Evolutionary conservation across 495 filamentous ascomycete genomes (phyloP).

Genomic region (Friedmanniomyces simplex): DNA sequence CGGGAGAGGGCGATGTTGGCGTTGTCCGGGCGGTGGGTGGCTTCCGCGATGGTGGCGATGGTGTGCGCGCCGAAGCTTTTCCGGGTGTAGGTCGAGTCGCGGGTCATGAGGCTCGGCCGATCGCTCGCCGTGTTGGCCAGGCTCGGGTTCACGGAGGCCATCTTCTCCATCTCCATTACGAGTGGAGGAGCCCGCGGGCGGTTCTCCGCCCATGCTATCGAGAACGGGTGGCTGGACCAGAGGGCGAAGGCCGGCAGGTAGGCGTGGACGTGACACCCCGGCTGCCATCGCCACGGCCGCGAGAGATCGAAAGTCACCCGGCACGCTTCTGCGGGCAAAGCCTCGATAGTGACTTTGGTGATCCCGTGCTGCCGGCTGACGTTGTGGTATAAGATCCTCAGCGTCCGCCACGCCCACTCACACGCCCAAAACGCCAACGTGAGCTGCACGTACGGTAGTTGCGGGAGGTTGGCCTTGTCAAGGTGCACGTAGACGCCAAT

Average conservation of each 20-base stretch:
- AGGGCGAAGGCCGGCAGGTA: conserved; percentile 43
- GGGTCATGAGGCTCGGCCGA: conserved; percentile 1
- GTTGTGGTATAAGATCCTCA: conserved; percentile 28
- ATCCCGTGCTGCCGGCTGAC: conserved; percentile 22
- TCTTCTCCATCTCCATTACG: conserved; percentile 20
- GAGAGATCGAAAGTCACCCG: conserved; percentile 41
- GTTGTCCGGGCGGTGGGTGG: not conserved
- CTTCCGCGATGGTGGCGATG: conserved; percentile 30
- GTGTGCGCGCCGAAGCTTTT: conserved; percentile 1
- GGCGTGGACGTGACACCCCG: conserved; percentile 48
- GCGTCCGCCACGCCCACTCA: conserved; percentile 26
- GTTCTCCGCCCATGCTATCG: conserved; percentile 41
- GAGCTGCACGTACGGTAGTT: conserved; percentile 30
- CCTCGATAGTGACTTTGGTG: conserved; percentile 42
- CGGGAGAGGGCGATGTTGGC: conserved; percentile 13
- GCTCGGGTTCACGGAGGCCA: not conserved
- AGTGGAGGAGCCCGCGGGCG: not conserved
- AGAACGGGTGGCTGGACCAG: conserved; percentile 50
- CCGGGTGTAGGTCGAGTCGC: conserved; percentile 3
- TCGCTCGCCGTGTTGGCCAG: not conserved
- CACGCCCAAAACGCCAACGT: conserved; percentile 26
- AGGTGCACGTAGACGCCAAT: conserved; percentile 48
- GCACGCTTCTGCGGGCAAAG: conserved; percentile 40
- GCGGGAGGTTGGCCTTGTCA: conserved; percentile 33
- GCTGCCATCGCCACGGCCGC: conserved; percentile 39